Evolutionary conservation across 176 grass and related monocot species (phyloP).

Genomic region (Musa schizocarpa): DNA sequence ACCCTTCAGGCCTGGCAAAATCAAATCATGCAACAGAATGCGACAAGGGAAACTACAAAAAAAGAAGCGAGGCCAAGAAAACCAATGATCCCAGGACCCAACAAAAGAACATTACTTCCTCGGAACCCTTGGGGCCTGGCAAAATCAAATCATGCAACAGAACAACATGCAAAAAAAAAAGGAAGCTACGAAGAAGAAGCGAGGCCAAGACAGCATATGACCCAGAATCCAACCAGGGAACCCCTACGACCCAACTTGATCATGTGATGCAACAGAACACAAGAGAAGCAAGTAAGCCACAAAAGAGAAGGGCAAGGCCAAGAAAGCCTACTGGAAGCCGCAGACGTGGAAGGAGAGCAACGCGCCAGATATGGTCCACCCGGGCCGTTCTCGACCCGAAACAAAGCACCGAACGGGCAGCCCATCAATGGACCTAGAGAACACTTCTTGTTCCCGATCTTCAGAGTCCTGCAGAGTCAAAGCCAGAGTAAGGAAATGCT

Average conservation of each 20-base stretch:
- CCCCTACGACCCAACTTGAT: too few relatives aligned
- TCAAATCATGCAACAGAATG: neutral
- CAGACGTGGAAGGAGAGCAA: constrained; percentile 29
- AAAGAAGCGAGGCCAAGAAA: neutral
- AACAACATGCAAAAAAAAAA: neutral
- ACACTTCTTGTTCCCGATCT: constrained; percentile 80
- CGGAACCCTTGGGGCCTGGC: too few relatives aligned
- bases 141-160: too few relatives aligned
- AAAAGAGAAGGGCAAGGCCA: neutral
- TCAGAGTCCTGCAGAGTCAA: constrained; percentile 50
- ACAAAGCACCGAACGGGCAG: constrained; percentile 65
- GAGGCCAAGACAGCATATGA: neutral
- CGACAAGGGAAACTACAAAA: neutral
- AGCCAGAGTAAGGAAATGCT: neutral
- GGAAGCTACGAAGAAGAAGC: neutral
- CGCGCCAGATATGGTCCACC: neutral
- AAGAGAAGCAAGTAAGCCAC: neutral
- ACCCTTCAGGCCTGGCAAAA: neutral
- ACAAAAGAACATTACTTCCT: too few relatives aligned
- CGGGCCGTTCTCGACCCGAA: constrained; percentile 32
- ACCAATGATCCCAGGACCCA: neutral
- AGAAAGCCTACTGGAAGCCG: constrained; percentile 5
- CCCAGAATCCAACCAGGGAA: too few relatives aligned
- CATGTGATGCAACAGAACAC: neutral
- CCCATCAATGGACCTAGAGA: constrained; percentile 68